Evolutionary conservation across 495 filamentous ascomycete species (phyloP).

Genomic region (Achaetomiella virescens): DNA sequence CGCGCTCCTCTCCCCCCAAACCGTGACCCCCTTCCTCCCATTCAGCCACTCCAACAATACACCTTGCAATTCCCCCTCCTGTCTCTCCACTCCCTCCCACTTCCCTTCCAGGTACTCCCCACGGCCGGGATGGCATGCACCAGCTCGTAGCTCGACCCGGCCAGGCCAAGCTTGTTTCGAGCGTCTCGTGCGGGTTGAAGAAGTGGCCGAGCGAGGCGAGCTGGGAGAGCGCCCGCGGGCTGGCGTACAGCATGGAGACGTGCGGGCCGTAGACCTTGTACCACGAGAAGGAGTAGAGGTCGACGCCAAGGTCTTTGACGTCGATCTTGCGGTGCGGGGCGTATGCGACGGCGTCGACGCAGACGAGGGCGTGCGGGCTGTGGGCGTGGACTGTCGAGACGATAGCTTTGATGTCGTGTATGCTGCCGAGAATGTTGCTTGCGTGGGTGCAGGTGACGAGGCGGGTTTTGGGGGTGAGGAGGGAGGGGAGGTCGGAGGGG

Average conservation of each 20-base stretch:
- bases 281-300: slow-evolving; percentile 71
- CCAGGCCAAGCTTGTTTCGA: slow-evolving; percentile 61
- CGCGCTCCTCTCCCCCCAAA: slow-evolving; percentile 50
- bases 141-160: slow-evolving; percentile 61
- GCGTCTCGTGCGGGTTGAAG: slow-evolving; percentile 54
- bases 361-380: slow-evolving; percentile 36
- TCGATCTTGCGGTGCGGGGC: slow-evolving; percentile 65
- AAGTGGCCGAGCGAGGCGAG: slow-evolving; percentile 56
- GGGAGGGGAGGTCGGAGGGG: slow-evolving; percentile 42
- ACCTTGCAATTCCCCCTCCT: slow-evolving; percentile 55
- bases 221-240: slow-evolving; percentile 39
- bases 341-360: slow-evolving; percentile 60
- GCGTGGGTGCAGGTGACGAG: slow-evolving; percentile 65
- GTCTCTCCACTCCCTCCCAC: slow-evolving; percentile 48
- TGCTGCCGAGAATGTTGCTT: slow-evolving; percentile 64
- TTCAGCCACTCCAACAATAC: slow-evolving; percentile 53
- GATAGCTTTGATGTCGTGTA: slow-evolving; percentile 55
- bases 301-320: slow-evolving; percentile 57
- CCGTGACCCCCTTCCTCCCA: slow-evolving; percentile 39
- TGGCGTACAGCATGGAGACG: slow-evolving; percentile 60
- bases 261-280: slow-evolving; percentile 76
- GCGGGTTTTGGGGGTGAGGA: slow-evolving; percentile 54
- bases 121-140: slow-evolving; percentile 53
- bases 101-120: slow-evolving; percentile 45
- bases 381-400: slow-evolving; percentile 45